Evolutionary conservation across 805 yeast species (phyloP), one percentile per base, ranked within the genome.

Genomic region (Metschnikowia amazonensis): DNA sequence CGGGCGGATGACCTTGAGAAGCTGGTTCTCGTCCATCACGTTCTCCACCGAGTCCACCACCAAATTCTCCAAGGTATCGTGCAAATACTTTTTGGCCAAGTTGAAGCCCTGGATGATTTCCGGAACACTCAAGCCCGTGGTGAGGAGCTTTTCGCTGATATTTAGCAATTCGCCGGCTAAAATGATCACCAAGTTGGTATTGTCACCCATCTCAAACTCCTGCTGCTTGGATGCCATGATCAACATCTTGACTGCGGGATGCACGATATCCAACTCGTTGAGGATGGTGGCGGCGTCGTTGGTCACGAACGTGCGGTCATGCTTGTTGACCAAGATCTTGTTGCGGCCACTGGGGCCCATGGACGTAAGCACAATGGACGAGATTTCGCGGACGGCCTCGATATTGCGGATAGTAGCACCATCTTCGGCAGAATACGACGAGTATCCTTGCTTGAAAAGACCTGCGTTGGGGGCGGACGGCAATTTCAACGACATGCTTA

Each of bases 211-310:
- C 73, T 92, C 99, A 57, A 81, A 79, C 65, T 94, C 96, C 70
- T 94, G 99, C 72, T 94, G 99, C 64, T 92, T 87, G 11, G 95
- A 82, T 17, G 98, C 96, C 97, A 89, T 89, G 45, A 92, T 94
- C 51, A 94, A 77, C 38, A 94, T 81, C 67, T 92, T 94, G 9
- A 94, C 99, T 2, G 97, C 98, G 5, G 99, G 99, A 64, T 92
- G 98, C 38, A 94, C 89, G 54, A 92, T 89, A 51, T 92, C 97
- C 45, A 92, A 73, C 66, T 94, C 98, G 54, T 85, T 80, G 49
- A 94, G 75, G 84, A 94, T 94, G 6, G 99, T 94, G 31, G 97
- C 97, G n/a, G 98, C 97, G 65, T 94, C 99, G 57, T 88, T 88
- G 35, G 98, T 94, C 51, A 94, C 80, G 64, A 89, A 88, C 20